Base-by-base conservation (phyloP, 2,329 filamentous ascomycete genomes). In the Helotiales sp. region DNA sequence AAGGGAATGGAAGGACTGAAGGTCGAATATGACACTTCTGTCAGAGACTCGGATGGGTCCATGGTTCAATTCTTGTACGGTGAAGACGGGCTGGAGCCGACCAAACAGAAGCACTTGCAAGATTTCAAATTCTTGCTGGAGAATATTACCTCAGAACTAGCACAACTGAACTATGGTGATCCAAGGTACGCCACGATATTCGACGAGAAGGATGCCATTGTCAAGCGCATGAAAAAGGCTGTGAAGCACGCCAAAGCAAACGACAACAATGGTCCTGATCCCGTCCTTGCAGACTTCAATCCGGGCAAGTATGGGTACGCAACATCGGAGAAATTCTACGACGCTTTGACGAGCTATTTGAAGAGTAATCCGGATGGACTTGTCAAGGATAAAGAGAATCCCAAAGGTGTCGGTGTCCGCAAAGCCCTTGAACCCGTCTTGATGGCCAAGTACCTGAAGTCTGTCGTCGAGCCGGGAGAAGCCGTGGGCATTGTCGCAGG, bases 1-100 rank as follows among this genome's bases (percentile, higher is more conserved):
- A 99, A 99, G 78, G 95, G 95, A 61, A 96, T 99, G 89, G 95
- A 99, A 74, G 95, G 95, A 3, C 80, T 98, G 42, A 89, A 87
- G 67, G 92, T 96, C 2, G 87, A 93, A 60, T 98, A 99, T 72
- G 95, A 99, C 70, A 93, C 88, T 8, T 96, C 93, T 1, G 95
- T 99, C 15, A 86, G 95, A 62, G 93, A 99, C 68, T 88, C 93
- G 0, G 96, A 99, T 72, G 96, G 96, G 24, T 91, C 89, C 2
- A 83, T 99, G 69, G 83, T 99, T 2, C 95, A 99, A 71, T 98
- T 99, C 74, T 75, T 99, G 30, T 99, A 98, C 70, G 95, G 95
- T 59, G 95, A 99, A 73, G 95, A 99, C 70, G 95, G 93, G 31
- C 81, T 98, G 19, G 95, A 99, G 72, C 89, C 96, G 51, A 91